Evolutionary conservation across 2,329 filamentous ascomycete species (phyloP), one percentile per base, ranked within the genome.

Genomic region (Akanthomyces muscarius): DNA sequence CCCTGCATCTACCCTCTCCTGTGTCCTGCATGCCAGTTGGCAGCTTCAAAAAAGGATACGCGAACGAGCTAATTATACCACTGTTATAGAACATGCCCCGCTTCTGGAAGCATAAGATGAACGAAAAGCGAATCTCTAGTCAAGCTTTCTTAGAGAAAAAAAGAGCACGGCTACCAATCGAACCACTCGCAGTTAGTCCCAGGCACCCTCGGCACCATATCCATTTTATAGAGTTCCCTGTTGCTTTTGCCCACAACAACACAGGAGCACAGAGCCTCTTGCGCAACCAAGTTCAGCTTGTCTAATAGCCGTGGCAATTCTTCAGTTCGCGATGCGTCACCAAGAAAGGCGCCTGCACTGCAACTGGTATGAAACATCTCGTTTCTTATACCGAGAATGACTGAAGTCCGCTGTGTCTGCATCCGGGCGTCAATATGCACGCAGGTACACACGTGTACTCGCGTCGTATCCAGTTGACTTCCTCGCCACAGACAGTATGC

Each of bases 211-310:
- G 30, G 28, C 33, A 28, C n/a, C 8, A 48, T 50, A 28, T 50
- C 55, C 55, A 58, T 58, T 50, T 50, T 58, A 58, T 58, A 58
- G 28, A 58, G 55, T 58, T 58, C 23, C 14, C n/a, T 41, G 30
- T n/a, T 57, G n/a, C 55, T 41, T 36, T 13, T 57, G 28, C 28
- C 55, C 44, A 48, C 57, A 50, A 59, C 33, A 14, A 33, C 25
- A 57, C 16, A 30, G 10, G 14, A 50, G 45, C 21, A 59, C 30
- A 50, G 45, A 50, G 56, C 44, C 21, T 50, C 33, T 36, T 48
- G 44, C 53, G 23, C 42, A 33, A 41, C 45, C 23, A 21, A 59
- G 21, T 51, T 33, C 10, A 42, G 13, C 36, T 51, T 41, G 30
- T 28, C 33, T n/a, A 45, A 33, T 33, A 5, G 16, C 18, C 16